Percentiles rank a stretch among this genome's conserved stretches.
These are phyloP conservation scores for Pleurotus sapidus DNA, from an alignment of 768 basidiomycete species.

Conservation along the genomic window DNA sequence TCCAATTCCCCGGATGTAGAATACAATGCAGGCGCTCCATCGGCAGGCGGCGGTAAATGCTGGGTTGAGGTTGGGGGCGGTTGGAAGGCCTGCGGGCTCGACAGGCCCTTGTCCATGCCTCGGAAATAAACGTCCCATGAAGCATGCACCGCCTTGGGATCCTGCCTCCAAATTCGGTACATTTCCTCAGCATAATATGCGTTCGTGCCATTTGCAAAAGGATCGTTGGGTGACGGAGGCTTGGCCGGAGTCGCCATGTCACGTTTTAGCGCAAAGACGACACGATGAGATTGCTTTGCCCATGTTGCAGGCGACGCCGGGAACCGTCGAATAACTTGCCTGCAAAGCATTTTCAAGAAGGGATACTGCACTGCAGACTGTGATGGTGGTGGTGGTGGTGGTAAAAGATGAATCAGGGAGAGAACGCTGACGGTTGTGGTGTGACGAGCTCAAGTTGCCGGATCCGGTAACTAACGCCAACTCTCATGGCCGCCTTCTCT, in stretches of 20 bases:
- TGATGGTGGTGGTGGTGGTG: neutral
- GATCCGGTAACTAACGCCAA: neutral
- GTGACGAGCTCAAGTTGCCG: constrained; percentile 8
- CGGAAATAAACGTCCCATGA: constrained; percentile 96
- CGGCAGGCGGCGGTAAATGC: constrained; percentile 66
- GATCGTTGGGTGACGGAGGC: constrained; percentile 73
- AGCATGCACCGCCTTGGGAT: constrained; percentile 87
- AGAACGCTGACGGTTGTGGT: constrained; percentile 3
- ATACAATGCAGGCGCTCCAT: constrained; percentile 77
- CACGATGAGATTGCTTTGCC: constrained; percentile 11
- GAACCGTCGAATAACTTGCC: constrained; percentile 30
- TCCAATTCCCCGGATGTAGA: constrained; percentile 76
- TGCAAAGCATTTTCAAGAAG: constrained; percentile 26
- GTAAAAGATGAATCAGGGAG: constrained; percentile 2
- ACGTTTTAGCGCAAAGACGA: constrained; percentile 19
- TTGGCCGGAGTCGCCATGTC: constrained; percentile 43
- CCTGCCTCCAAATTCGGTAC: constrained; percentile 90
- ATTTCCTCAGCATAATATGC: constrained; percentile 96
- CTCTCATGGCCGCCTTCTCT: neutral
- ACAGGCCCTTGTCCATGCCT: constrained; percentile 86
- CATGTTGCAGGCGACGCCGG: constrained; percentile 18
- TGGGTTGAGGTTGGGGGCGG: constrained; percentile 57
- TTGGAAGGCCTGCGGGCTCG: constrained; percentile 77
- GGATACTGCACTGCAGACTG: constrained; percentile 6
- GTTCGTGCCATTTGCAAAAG: constrained; percentile 93